Conservation (phyloP, 208 protist species). For the Trypanosomatidae sp. region DNA sequence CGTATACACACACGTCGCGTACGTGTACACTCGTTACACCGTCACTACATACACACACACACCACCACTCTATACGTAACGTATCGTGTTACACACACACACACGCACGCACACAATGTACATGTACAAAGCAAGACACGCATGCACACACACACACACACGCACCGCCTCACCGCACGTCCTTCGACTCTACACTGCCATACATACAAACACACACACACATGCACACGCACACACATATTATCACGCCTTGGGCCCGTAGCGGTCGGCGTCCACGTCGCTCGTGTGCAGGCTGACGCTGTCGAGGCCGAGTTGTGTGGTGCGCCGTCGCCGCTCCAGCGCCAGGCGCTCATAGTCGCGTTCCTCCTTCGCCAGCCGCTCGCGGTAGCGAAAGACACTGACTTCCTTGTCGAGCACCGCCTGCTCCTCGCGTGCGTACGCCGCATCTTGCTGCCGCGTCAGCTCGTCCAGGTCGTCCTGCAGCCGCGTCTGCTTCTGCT, state of each 20-base stretch:
- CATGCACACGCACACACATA: too few species aligned
- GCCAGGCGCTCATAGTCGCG: conserved; percentile 59
- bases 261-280: conserved; percentile 5
- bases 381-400: conserved; percentile 59
- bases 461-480: conserved; percentile 41
- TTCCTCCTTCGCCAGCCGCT: conserved; percentile 47
- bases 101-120: too few species aligned
- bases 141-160: too few species aligned
- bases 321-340: conserved; percentile 30
- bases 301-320: conserved; percentile 3
- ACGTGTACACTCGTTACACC: too few species aligned
- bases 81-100: too few species aligned
- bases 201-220: too few species aligned
- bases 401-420: conserved; percentile 67
- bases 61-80: too few species aligned
- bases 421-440: conserved; percentile 47
- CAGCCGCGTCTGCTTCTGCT: conserved; percentile 23
- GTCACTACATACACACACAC: too few species aligned
- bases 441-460: conserved; percentile 15
- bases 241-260: conserved; percentile 9
- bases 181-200: too few species aligned
- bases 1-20: too few species aligned
- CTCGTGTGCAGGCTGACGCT: conserved; percentile 3
- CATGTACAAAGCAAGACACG: too few species aligned
- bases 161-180: too few species aligned